phyloP scores from a whole-genome alignment of 1,284 basidiomycete genomes.

The Fomitopsis palustris region DNA sequence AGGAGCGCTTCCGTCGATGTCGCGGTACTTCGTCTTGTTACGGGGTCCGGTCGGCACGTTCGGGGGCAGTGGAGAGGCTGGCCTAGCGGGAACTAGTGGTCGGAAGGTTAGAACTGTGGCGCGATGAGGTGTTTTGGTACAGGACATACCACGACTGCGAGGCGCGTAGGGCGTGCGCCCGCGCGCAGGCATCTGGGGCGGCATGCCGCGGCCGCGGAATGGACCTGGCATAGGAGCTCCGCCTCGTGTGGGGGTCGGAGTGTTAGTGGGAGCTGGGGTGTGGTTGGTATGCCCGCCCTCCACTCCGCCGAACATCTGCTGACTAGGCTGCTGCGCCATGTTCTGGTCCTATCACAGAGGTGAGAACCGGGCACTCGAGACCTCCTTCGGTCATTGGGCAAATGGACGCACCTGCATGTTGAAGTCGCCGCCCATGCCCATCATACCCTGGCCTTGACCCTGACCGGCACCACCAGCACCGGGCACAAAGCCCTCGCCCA shows the following conservation, averaged over 20 bases:
- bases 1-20: slow-evolving; percentile 74
- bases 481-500: slow-evolving; percentile 33
- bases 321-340: slow-evolving; percentile 48
- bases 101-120: slow-evolving; percentile 17
- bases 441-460: slow-evolving; percentile 32
- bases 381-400: not conserved
- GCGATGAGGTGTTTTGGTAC: slow-evolving; percentile 9
- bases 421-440: slow-evolving; percentile 32
- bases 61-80: slow-evolving; percentile 77
- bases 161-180: slow-evolving; percentile 28
- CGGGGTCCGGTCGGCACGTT: slow-evolving; percentile 82
- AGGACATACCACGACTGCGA: slow-evolving; percentile 37
- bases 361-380: not conserved
- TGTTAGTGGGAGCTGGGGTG: slow-evolving; percentile 29
- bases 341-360: slow-evolving; percentile 36
- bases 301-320: slow-evolving; percentile 56
- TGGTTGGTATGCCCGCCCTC: slow-evolving; percentile 37
- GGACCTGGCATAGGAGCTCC: slow-evolving; percentile 41
- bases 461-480: slow-evolving; percentile 25
- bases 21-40: slow-evolving; percentile 85
- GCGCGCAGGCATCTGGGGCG: slow-evolving; percentile 25
- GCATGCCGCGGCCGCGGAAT: slow-evolving; percentile 55
- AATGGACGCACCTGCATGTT: slow-evolving; percentile 46
- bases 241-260: slow-evolving; percentile 32
- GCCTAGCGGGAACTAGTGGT: slow-evolving; percentile 47